Percentiles rank a stretch among this genome's conserved stretches.
These are phyloP conservation scores for Russula olivacea DNA, from an alignment of 768 basidiomycete genomes.

Conservation along the genomic window DNA sequence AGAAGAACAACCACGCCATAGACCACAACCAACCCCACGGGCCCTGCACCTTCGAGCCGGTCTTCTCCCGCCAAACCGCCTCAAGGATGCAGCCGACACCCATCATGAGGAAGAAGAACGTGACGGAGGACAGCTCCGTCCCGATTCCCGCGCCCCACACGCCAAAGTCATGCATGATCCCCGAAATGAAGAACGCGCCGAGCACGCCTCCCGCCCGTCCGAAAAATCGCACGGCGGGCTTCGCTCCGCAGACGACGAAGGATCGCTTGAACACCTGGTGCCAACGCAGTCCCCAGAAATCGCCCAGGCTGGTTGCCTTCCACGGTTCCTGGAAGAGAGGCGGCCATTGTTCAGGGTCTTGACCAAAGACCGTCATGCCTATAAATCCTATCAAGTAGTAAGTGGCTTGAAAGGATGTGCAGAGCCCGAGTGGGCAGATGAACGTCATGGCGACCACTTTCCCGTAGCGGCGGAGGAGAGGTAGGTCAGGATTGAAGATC, in stretches of 20 bases:
- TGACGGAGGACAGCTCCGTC: constrained; percentile 16
- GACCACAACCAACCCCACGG: constrained; percentile 22
- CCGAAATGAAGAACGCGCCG: constrained; percentile 24
- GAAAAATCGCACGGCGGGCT: constrained; percentile 29
- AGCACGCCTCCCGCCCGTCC: constrained; percentile 18
- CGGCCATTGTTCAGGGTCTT: constrained; percentile 47
- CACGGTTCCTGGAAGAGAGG: constrained; percentile 57
- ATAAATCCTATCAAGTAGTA: constrained; percentile 19
- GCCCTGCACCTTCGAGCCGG: constrained; percentile 18
- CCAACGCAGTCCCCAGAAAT: constrained; percentile 63
- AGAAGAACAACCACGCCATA: constrained; percentile 17
- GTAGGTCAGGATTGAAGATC: constrained; percentile 36
- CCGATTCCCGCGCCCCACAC: constrained; percentile 18
- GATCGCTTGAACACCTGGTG: constrained; percentile 59
- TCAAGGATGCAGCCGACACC: constrained; percentile 18
- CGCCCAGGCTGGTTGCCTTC: constrained; percentile 49
- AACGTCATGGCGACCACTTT: constrained; percentile 25
- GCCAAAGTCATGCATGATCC: constrained; percentile 23
- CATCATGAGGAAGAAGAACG: constrained; percentile 24
- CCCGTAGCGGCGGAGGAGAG: constrained; percentile 33
- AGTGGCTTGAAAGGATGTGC: constrained; percentile 16
- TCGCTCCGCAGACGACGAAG: constrained; percentile 49
- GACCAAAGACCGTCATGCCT: constrained; percentile 13
- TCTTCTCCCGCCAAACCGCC: constrained; percentile 12
- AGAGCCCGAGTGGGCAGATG: constrained; percentile 18